These are phyloP conservation scores for Leptoxyphium fumago DNA, from an alignment of 2,329 filamentous ascomycete genomes.

Conservation along the genomic window DNA sequence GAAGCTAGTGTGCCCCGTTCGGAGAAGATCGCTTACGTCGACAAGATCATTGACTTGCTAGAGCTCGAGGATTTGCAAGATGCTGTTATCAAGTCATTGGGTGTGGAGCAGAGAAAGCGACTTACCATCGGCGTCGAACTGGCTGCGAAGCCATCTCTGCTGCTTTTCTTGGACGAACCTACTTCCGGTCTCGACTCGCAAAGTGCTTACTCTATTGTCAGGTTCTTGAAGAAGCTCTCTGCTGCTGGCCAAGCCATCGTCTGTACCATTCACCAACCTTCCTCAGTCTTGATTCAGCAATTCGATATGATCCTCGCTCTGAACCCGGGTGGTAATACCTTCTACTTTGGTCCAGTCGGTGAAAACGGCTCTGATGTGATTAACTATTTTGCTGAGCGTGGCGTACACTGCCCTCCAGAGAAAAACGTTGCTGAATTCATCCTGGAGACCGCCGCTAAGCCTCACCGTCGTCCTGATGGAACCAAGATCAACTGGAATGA, in stretches of 20 bases:
- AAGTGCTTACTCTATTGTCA: constrained; percentile 51
- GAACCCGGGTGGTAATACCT: constrained; percentile 53
- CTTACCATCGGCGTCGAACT: constrained; percentile 62
- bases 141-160: constrained; percentile 50
- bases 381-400: constrained; percentile 53
- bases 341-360: constrained; percentile 60
- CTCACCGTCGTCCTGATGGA: constrained; percentile 37
- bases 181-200: constrained; percentile 57
- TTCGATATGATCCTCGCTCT: constrained; percentile 61
- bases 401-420: constrained; percentile 47
- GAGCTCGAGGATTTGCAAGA: constrained; percentile 53
- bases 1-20: constrained; percentile 36
- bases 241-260: constrained; percentile 55
- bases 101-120: constrained; percentile 56
- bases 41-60: constrained; percentile 50
- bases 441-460: constrained; percentile 48
- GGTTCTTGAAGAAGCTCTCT: constrained; percentile 53
- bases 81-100: constrained; percentile 48
- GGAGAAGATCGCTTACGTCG: constrained; percentile 52
- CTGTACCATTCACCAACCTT: constrained; percentile 62
- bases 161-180: constrained; percentile 59
- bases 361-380: constrained; percentile 50
- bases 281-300: constrained; percentile 52
- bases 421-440: constrained; percentile 56
- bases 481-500: constrained; percentile 56